Conservation (phyloP, 768 basidiomycete species). For the Zangia roseola region DNA sequence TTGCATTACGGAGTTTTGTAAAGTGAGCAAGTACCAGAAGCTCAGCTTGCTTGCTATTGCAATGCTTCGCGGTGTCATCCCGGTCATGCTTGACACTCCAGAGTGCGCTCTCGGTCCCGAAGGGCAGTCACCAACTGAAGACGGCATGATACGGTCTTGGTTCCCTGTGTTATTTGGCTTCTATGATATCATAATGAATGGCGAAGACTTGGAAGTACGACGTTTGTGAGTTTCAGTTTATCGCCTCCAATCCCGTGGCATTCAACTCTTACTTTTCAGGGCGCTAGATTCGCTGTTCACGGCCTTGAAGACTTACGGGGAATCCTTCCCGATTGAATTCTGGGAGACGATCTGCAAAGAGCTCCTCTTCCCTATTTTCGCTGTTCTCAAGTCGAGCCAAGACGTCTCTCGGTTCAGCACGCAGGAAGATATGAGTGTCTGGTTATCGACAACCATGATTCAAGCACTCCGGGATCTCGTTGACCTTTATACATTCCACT, state of each 20-base stretch:
- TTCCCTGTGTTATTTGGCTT: conserved; percentile 96
- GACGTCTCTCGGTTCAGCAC: conserved; percentile 92
- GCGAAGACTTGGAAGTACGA: conserved; percentile 96
- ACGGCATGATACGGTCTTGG: conserved; percentile 96
- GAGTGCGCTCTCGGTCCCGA: conserved; percentile 52
- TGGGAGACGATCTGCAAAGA: conserved; percentile 99
- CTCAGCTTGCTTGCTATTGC: conserved; percentile 95
- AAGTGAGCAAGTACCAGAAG: conserved; percentile 99
- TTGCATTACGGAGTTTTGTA: conserved; percentile 98
- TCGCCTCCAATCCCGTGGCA: neutral
- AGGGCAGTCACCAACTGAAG: conserved; percentile 51
- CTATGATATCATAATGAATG: conserved; percentile 99
- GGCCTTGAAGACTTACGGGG: conserved; percentile 88
- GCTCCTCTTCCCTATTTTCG: conserved; percentile 97
- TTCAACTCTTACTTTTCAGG: conserved; percentile 40
- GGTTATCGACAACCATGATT: conserved; percentile 99
- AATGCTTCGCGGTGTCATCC: conserved; percentile 92
- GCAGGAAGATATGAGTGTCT: conserved; percentile 99
- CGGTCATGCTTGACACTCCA: conserved; percentile 83
- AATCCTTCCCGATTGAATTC: conserved; percentile 83
- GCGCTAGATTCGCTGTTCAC: conserved; percentile 96
- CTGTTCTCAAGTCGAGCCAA: conserved; percentile 89
- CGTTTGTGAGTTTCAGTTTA: conserved; percentile 60
- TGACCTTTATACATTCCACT: conserved; percentile 94
- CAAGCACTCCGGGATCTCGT: conserved; percentile 94